Evolutionary conservation across 2,329 filamentous ascomycete species (phyloP).

Genomic region (Colletotrichum agaves): DNA sequence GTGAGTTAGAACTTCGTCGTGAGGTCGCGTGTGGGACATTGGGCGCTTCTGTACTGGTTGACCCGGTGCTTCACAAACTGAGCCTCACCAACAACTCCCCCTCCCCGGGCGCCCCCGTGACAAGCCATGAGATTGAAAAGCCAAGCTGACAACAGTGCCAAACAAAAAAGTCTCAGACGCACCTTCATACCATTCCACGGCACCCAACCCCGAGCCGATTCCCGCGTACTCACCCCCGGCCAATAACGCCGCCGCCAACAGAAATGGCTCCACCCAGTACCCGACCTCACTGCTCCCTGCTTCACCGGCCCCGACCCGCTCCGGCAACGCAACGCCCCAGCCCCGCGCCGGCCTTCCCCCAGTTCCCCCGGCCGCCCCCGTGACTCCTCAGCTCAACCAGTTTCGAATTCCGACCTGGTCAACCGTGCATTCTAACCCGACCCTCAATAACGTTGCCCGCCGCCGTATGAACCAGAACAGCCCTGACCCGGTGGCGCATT

Average conservation of each 20-base stretch:
- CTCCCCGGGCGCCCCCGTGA: neutral
- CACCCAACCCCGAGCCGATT: constrained; percentile 57
- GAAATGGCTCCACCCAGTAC: constrained; percentile 36
- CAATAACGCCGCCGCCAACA: constrained; percentile 37
- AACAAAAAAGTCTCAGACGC: constrained; percentile 65
- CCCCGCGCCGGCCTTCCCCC: constrained; percentile 60
- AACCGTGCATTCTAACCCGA: constrained; percentile 63
- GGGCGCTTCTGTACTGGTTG: neutral
- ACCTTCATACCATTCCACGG: constrained; percentile 71
- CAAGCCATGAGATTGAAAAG: neutral
- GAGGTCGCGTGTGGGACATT: constrained; percentile 5
- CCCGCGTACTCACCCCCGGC: constrained; percentile 61
- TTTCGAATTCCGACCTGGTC: constrained; percentile 72
- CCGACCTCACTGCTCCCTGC: constrained; percentile 34
- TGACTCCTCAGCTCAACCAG: constrained; percentile 54
- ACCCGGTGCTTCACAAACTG: neutral
- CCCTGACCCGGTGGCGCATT: constrained; percentile 45
- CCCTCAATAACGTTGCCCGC: constrained; percentile 72
- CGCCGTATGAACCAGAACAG: constrained; percentile 60
- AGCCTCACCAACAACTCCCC: constrained; percentile 2
- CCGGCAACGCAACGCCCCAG: constrained; percentile 41
- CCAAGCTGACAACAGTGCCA: neutral
- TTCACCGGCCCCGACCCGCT: constrained; percentile 41
- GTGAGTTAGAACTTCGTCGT: constrained; percentile 52
- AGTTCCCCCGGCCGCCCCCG: constrained; percentile 51